phyloP scores from a whole-genome alignment of 805 yeast genomes.

The Pichia exigua region DNA sequence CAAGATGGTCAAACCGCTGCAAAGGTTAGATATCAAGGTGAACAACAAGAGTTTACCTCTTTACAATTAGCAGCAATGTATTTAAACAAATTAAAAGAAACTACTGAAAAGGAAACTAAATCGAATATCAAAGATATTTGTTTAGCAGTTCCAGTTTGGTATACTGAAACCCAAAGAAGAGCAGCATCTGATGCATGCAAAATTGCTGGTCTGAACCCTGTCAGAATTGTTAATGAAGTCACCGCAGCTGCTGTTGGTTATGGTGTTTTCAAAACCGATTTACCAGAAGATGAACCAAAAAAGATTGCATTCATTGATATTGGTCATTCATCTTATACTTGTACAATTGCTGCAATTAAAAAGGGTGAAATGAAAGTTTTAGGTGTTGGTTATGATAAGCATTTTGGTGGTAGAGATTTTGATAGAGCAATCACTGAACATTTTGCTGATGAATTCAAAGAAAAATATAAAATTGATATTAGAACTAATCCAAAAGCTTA shows the following conservation, averaged over 20 bases:
- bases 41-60: slow-evolving; percentile 70
- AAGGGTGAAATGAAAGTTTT: slow-evolving; percentile 92
- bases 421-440: slow-evolving; percentile 92
- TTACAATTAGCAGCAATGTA: slow-evolving; percentile 94
- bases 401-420: slow-evolving; percentile 97
- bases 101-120: slow-evolving; percentile 75
- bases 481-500: slow-evolving; percentile 89
- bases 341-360: slow-evolving; percentile 82
- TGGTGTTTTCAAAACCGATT: slow-evolving; percentile 96
- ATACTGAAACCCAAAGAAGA: slow-evolving; percentile 92
- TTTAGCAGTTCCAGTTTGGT: slow-evolving; percentile 95
- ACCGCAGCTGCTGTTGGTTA: slow-evolving; percentile 99
- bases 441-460: slow-evolving; percentile 87
- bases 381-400: slow-evolving; percentile 88
- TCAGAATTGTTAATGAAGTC: slow-evolving; percentile 92
- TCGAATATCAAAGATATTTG: slow-evolving; percentile 79
- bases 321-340: slow-evolving; percentile 94
- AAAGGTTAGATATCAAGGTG: slow-evolving; percentile 77
- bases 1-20: slow-evolving; percentile 73
- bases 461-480: slow-evolving; percentile 90
- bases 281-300: slow-evolving; percentile 90
- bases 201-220: slow-evolving; percentile 97
- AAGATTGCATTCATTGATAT: slow-evolving; percentile 91
- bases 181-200: slow-evolving; percentile 92
- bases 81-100: slow-evolving; percentile 80